Base-by-base conservation (phyloP, 1,139 yeast genomes). In the Ogataea hybrid region DNA sequence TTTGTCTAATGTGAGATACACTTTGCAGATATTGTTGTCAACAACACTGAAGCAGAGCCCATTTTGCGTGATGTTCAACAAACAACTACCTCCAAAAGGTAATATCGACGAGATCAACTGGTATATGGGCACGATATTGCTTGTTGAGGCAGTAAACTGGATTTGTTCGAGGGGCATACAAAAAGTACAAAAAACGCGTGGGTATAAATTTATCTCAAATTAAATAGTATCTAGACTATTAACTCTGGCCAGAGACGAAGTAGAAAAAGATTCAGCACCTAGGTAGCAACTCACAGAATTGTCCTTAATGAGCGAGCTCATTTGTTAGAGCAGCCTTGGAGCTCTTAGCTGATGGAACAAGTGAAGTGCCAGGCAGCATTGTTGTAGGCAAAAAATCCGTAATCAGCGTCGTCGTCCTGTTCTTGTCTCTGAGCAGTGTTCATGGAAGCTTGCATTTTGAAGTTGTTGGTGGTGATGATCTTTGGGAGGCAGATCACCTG, bases 1-100 rank as follows among this genome's bases (percentile, higher is more conserved):
- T 17, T 44, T 49, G 33, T 54, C 60, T 14, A 61, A 32, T 12
- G 59, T 59, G 18, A 60, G 42, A 6, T 48, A 30, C 2, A 56
- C 49, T 36, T 53, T 57, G 40, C 63, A 59, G 10, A 58, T 46
- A 37, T 60, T 59, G 31, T 55, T 57, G 32, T 59, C 62, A 14
- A 44, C 50, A 6, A 59, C 54, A 29, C 56, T 53, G 39, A 61
- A 57, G 27, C 57, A 50, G 10, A 60, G 41, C 5, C 63, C 63
- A 10, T 53, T 51, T 5, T 42, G 32, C 1, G 59, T 52, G 21
- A 60, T 54, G 18, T 50, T 58, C 18, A 61, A 37, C 5, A 51
- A 27, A 39, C 61, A 55, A 22, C 44, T 52, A 11, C 54, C 47
- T 2, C 65, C 65, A 49, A 61, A 58, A 11, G 57, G 48, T 9